phyloP scores from a whole-genome alignment of 345 rosid species.

The Eucalyptus albens region DNA sequence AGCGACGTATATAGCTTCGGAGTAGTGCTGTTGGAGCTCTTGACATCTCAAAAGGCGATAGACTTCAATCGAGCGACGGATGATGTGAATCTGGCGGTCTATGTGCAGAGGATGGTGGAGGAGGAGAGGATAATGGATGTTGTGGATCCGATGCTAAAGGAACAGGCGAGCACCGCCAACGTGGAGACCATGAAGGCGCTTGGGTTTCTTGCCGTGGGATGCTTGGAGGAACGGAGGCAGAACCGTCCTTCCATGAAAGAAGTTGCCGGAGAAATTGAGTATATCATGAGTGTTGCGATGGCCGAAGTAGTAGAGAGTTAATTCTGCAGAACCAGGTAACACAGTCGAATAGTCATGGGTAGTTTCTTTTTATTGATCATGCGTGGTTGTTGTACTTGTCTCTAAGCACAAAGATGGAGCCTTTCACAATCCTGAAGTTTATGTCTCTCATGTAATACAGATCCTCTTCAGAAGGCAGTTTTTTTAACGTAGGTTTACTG shows the following conservation, averaged over 20 bases:
- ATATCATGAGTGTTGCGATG: constrained; percentile 10
- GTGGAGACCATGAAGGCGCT: constrained; percentile 44
- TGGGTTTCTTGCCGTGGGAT: constrained; percentile 21
- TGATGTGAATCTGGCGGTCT: constrained; percentile 34
- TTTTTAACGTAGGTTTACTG: background rate
- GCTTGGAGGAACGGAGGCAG: constrained; percentile 52
- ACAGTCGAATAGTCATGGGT: background rate
- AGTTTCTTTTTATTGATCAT: background rate
- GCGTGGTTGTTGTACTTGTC: background rate
- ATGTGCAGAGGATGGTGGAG: constrained; percentile 15
- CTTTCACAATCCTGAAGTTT: background rate
- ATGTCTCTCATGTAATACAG: background rate
- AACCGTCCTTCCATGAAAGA: constrained; percentile 60
- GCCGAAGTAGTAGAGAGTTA: background rate
- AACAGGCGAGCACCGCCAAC: constrained; percentile 7
- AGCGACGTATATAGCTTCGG: constrained; percentile 47
- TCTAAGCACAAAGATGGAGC: background rate
- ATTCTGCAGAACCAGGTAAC: background rate
- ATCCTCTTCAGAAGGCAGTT: background rate
- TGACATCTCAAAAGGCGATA: constrained; percentile 33
- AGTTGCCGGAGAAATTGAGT: constrained; percentile 40
- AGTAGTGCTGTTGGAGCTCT: constrained; percentile 33
- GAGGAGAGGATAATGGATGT: constrained; percentile 25
- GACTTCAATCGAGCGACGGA: constrained; percentile 23
- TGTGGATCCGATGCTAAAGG: constrained; percentile 17